phyloP scores from a whole-genome alignment of 1,139 yeast genomes.

The Suhomyces bokatorum region DNA sequence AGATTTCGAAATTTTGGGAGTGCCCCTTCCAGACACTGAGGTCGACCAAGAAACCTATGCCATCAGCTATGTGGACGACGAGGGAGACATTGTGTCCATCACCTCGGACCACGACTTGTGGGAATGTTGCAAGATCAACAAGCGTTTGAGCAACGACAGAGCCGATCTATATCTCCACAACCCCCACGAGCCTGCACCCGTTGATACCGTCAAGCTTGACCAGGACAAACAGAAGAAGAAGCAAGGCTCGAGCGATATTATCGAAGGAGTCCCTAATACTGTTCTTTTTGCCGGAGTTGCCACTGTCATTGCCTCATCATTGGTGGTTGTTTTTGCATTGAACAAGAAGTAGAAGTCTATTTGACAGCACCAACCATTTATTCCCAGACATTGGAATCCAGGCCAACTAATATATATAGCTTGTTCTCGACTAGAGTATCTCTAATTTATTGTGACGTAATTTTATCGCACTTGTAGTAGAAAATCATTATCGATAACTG shows the following conservation, averaged over 20 bases:
- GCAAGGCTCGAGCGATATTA: constrained; percentile 24
- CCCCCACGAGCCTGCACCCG: constrained; percentile 51
- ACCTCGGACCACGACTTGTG: constrained; percentile 71
- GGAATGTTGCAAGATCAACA: constrained; percentile 66
- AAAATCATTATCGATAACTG: no score
- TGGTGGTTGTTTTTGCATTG: constrained; percentile 53
- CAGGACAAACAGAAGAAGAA: constrained; percentile 8
- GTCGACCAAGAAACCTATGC: constrained; percentile 46
- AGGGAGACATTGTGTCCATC: constrained; percentile 77
- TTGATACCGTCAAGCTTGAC: constrained; percentile 21
- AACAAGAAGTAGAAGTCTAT: constrained; percentile 20
- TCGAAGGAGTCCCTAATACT: constrained; percentile 61
- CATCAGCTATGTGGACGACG: constrained; percentile 80
- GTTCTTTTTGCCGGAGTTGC: constrained; percentile 64
- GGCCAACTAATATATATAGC: neutral
- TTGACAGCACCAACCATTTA: no score
- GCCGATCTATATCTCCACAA: constrained; percentile 76
- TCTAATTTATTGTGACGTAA: neutral
- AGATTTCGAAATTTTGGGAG: constrained; percentile 42
- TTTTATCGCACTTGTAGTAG: no score
- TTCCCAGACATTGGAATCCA: no score
- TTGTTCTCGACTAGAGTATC: neutral
- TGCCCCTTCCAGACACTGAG: constrained; percentile 14
- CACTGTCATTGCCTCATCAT: constrained; percentile 61
- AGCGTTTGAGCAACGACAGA: constrained; percentile 51